phyloP scores from a whole-genome alignment of 1,284 basidiomycete genomes.

The Cutaneotrichosporon cutaneum region DNA sequence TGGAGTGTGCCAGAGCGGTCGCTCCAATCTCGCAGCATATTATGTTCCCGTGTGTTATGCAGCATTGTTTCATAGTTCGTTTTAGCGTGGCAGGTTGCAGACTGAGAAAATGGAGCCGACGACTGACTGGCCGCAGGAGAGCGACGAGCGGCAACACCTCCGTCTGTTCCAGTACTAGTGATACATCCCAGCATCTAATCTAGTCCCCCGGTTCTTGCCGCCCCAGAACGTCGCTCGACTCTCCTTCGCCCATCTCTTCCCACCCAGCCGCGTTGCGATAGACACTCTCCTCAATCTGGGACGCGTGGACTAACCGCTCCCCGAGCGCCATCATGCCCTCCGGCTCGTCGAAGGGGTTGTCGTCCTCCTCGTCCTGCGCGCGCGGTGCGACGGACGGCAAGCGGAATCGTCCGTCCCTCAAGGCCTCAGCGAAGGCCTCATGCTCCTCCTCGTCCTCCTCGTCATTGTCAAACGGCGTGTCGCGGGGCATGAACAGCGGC shows the following conservation, averaged over 20 bases:
- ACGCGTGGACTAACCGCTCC: conserved; percentile 40
- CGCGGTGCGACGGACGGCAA: conserved; percentile 43
- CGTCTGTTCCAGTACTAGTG: background rate
- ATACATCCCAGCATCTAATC: background rate
- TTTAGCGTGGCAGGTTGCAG: background rate
- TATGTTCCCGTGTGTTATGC: conserved; percentile 18
- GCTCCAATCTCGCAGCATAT: conserved; percentile 8
- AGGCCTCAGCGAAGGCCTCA: conserved; percentile 40
- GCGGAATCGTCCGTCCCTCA: conserved; percentile 39
- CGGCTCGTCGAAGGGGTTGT: conserved; percentile 48
- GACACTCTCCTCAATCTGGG: conserved; percentile 46
- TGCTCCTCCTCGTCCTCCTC: conserved; percentile 52
- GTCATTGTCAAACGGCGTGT: conserved; percentile 47
- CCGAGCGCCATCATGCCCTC: conserved; percentile 45
- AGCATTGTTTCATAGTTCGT: conserved; percentile 21
- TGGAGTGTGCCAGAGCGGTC: conserved; percentile 25
- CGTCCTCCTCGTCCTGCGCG: conserved; percentile 43
- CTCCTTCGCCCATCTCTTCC: conserved; percentile 46
- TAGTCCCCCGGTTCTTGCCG: conserved; percentile 45
- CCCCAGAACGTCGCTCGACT: conserved; percentile 48
- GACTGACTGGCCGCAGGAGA: background rate
- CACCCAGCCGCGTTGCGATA: conserved; percentile 43
- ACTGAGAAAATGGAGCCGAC: no score
- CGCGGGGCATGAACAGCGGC: conserved; percentile 45
- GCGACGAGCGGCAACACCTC: no score